phyloP scores from a whole-genome alignment of 1,139 yeast species.

The Scheffersomyces titani region DNA sequence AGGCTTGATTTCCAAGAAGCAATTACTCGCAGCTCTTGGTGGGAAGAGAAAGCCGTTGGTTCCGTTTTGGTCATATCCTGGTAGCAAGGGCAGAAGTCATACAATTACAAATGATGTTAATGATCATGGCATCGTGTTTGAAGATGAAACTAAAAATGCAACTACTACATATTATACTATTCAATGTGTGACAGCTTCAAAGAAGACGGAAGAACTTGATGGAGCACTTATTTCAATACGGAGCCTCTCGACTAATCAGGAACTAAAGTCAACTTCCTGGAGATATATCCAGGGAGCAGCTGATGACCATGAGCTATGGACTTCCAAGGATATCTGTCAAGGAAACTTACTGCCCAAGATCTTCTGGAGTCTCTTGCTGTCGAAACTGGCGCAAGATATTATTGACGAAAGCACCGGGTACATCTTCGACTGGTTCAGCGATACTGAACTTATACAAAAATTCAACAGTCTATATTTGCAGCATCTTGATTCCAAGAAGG shows the following conservation, averaged over 20 bases:
- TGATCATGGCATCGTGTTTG: not conserved
- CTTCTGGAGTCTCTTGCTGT: slow-evolving; percentile 50
- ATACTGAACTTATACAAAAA: slow-evolving; percentile 17
- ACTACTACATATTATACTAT: slow-evolving; percentile 18
- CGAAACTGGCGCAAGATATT: slow-evolving; percentile 8
- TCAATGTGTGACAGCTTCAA: slow-evolving; percentile 66
- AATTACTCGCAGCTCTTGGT: slow-evolving; percentile 27
- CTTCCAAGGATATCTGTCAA: slow-evolving; percentile 38
- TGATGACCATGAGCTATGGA: slow-evolving; percentile 92
- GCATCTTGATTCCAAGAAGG: not conserved
- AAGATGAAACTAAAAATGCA: not conserved
- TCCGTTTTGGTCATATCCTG: slow-evolving; percentile 76
- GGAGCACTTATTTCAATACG: slow-evolving; percentile 1
- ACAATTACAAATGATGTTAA: slow-evolving; percentile 11
- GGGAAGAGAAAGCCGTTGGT: slow-evolving; percentile 49
- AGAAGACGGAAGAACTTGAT: slow-evolving; percentile 39
- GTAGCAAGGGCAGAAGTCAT: slow-evolving; percentile 25
- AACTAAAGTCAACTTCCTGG: slow-evolving; percentile 17
- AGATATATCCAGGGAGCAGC: slow-evolving; percentile 88
- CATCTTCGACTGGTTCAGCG: slow-evolving; percentile 38
- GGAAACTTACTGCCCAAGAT: slow-evolving; percentile 50
- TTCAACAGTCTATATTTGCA: slow-evolving; percentile 13
- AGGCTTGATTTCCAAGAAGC: slow-evolving; percentile 35
- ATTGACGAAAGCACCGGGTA: slow-evolving; percentile 31
- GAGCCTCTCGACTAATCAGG: not conserved